Evolutionary conservation across 2,329 filamentous ascomycete genomes (phyloP), one percentile per base, ranked within the genome.

Genomic region (Phyllosticta citrichinensis): DNA sequence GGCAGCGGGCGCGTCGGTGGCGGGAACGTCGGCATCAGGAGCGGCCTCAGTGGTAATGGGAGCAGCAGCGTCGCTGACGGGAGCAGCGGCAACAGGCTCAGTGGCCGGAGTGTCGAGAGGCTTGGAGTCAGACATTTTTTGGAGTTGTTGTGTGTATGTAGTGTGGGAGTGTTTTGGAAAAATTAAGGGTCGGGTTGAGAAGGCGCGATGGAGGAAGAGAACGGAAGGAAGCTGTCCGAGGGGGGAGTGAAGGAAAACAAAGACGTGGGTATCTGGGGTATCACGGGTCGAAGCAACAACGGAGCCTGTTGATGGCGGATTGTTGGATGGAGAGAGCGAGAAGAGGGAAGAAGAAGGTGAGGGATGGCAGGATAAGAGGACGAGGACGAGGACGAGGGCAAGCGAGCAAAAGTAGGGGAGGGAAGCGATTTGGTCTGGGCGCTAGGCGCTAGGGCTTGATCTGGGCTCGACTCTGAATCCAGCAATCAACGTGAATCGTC

Each of bases 21-120:
- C 66, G 63, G 70, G 79, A 53, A 63, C 66, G 64, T 68, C 66
- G n/a, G 55, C 51, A 58, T 68, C 61, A 60, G 63, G 63, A 75
- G 86, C 85, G 69, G 83, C 12, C 53, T 55, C 53, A 11, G 25
- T 27, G 22, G 17, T n/a, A 5, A 19, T 19, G 52, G 52, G 17
- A 9, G 53, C 53, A 27, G 56, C 5, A 33, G 53, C 19, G 17
- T 58, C 56, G 40, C 17, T 33, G n/a, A 20, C 53, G 27, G 53
- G 22, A 33, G 53, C 53, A 55, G 25, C 53, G 53, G 25, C 11
- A 33, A 27, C 25, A 33, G 58, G 27, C 58, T 60, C 58, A 20
- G 58, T 52, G 58, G 30, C 58, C n/a, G 58, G 58, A 25, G 54
- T 57, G 17, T 61, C 59, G 52, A 61, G 40, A 27, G 54, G 54